Evolutionary conservation across 208 protist genomes (phyloP).

Genomic region (Leishmania guyanensis): DNA sequence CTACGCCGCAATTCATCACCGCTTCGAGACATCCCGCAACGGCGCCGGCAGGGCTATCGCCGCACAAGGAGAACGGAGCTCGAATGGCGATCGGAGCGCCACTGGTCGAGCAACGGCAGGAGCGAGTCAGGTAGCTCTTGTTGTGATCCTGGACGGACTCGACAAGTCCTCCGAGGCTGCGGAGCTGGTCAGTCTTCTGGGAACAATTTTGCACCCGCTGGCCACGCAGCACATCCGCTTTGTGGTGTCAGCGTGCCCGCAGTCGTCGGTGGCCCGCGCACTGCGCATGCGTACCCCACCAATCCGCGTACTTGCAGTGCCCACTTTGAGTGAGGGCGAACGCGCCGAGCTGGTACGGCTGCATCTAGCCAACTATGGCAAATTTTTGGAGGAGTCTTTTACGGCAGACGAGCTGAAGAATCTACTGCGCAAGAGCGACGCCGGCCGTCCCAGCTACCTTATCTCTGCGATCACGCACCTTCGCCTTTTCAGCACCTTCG

Average conservation of each 20-base stretch:
- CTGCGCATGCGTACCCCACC: slow-evolving; percentile 54
- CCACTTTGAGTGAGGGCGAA: slow-evolving; percentile 53
- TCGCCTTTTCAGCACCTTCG: slow-evolving; percentile 81
- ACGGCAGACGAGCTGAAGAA: slow-evolving; percentile 66
- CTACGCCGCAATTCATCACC: slow-evolving; percentile 48
- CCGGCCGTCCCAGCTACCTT: slow-evolving; percentile 67
- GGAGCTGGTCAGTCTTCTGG: slow-evolving; percentile 57
- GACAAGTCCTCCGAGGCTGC: slow-evolving; percentile 58
- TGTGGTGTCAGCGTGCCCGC: slow-evolving; percentile 42
- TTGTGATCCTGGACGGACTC: slow-evolving; percentile 71
- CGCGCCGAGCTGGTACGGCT: slow-evolving; percentile 71
- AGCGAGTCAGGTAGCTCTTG: slow-evolving; percentile 14
- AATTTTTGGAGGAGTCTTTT: slow-evolving; percentile 76
- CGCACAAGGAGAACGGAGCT: background rate
- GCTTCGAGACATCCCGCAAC: slow-evolving; percentile 11
- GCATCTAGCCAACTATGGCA: slow-evolving; percentile 78
- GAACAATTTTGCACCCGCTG: slow-evolving; percentile 41
- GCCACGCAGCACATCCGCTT: slow-evolving; percentile 61
- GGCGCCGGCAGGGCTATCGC: background rate
- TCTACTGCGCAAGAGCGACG: slow-evolving; percentile 74
- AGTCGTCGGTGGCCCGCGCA: slow-evolving; percentile 38
- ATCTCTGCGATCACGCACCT: slow-evolving; percentile 74
- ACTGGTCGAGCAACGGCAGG: background rate
- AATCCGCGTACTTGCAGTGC: slow-evolving; percentile 36
- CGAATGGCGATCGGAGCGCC: background rate